A percentile compares a stretch with the other conserved stretches of the same genome.
Evolutionary conservation across 139 green algal species (phyloP).

Genomic region (Picochlorum sp.): DNA sequence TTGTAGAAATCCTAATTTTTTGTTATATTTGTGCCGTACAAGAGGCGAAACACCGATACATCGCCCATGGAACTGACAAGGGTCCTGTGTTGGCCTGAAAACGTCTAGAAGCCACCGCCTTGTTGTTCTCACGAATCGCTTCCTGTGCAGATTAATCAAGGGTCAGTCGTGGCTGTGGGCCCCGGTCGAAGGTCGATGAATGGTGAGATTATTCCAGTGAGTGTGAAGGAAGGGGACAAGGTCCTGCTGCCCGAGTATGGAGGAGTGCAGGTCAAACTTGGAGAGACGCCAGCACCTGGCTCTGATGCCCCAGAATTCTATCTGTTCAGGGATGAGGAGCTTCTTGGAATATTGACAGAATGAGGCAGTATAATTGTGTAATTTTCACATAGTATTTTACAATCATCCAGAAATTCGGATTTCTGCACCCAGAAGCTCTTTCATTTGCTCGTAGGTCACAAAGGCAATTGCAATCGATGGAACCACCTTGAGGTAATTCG

Average conservation of each 20-base stretch:
- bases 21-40: background rate
- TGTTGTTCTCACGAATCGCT: background rate
- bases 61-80: background rate
- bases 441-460: constrained; percentile 88
- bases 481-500: constrained; percentile 98
- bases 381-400: constrained; percentile 7
- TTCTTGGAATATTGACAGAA: constrained; percentile 36
- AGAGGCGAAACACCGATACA: background rate
- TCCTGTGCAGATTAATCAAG: constrained; percentile 77
- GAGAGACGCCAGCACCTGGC: constrained; percentile 23
- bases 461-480: constrained; percentile 97
- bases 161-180: constrained; percentile 81
- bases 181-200: constrained; percentile 57
- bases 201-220: constrained; percentile 46
- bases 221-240: constrained; percentile 87
- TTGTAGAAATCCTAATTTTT: background rate
- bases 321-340: constrained; percentile 33
- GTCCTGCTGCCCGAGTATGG: constrained; percentile 97
- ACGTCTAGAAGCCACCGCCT: background rate
- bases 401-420: constrained; percentile 62
- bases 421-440: constrained; percentile 77
- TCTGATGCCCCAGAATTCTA: background rate
- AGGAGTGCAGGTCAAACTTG: constrained; percentile 82
- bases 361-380: background rate
- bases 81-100: background rate